A percentile compares a stretch with the other conserved stretches of the same genome.
Evolutionary conservation across 345 rosid species (phyloP).

Genomic region (Jatropha curcas): DNA sequence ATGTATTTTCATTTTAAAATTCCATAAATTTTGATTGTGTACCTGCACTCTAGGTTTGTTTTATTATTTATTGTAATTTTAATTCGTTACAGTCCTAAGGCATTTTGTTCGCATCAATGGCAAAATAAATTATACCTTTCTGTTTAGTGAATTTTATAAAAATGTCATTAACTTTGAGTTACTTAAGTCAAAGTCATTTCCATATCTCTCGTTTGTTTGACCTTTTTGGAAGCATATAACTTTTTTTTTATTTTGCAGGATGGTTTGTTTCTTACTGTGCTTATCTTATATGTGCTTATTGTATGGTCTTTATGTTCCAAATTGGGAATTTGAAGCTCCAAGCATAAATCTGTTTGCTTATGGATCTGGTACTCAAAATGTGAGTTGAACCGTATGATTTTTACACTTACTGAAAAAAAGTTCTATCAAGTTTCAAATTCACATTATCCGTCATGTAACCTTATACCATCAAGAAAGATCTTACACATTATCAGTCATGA

Average conservation of each 20-base stretch:
- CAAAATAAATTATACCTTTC: not conserved
- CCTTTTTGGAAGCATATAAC: not conserved
- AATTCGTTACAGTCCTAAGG: too few species aligned
- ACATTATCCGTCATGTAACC: not conserved
- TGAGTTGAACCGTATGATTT: constrained; percentile 32
- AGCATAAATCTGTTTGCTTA: constrained; percentile 18
- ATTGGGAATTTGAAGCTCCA: constrained; percentile 52
- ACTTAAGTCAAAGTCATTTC: not conserved
- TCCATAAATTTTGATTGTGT: not conserved
- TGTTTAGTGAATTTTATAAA: not conserved
- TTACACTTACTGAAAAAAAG: not conserved
- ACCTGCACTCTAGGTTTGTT: not conserved
- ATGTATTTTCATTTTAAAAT: too few species aligned
- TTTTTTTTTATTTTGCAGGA: constrained; percentile 43
- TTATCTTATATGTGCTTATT: constrained; percentile 42
- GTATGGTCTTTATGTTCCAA: constrained; percentile 58
- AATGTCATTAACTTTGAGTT: not conserved
- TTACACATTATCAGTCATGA: not conserved
- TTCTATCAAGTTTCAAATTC: not conserved
- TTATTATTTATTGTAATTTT: not conserved
- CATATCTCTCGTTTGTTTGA: not conserved
- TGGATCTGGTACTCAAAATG: constrained; percentile 36
- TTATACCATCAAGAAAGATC: not conserved
- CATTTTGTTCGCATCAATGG: not conserved
- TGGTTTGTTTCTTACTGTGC: constrained; percentile 38